Percentiles rank a stretch among this genome's conserved stretches.
phyloP scores from a whole-genome alignment of 1,139 yeast species.

The Blastobotrys arbuscula region DNA sequence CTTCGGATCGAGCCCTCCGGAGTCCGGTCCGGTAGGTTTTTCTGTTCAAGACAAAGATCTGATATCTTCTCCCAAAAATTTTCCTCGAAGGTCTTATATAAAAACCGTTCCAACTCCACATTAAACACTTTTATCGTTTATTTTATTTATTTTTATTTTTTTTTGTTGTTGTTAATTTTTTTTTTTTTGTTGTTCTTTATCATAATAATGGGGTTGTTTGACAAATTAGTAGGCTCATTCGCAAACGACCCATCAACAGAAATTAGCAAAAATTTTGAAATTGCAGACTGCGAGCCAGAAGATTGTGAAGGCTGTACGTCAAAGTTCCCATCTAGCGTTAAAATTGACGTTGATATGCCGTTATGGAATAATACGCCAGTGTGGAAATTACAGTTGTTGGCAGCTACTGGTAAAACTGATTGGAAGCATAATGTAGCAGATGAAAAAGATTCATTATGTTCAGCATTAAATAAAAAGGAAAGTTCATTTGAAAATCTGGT shows the following conservation, averaged over 20 bases:
- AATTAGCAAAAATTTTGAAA: slow-evolving; percentile 13
- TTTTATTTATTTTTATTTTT: background rate
- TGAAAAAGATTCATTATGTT: slow-evolving; percentile 47
- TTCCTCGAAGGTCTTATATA: background rate
- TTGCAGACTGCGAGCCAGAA: slow-evolving; percentile 27
- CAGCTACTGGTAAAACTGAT: slow-evolving; percentile 78
- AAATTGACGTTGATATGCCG: slow-evolving; percentile 46
- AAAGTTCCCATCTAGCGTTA: slow-evolving; percentile 53
- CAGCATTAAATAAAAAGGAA: slow-evolving; percentile 36
- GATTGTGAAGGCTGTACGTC: slow-evolving; percentile 24
- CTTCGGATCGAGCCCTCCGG: too few relatives aligned
- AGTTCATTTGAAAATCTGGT: slow-evolving; percentile 15
- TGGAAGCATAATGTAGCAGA: slow-evolving; percentile 78
- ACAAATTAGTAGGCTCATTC: slow-evolving; percentile 8
- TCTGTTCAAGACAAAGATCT: background rate
- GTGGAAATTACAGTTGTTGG: slow-evolving; percentile 63
- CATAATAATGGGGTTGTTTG: slow-evolving; percentile 14
- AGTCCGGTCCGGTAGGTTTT: background rate
- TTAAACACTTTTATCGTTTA: background rate
- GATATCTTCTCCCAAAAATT: background rate
- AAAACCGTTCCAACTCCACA: too few relatives aligned
- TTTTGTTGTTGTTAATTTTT: background rate
- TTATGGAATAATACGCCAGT: slow-evolving; percentile 70
- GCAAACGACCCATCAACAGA: slow-evolving; percentile 11
- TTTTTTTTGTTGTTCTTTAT: background rate